Percentiles rank a stretch among this genome's conserved stretches.
These are phyloP conservation scores for Pythium sukuiense DNA, from an alignment of 352 stramenopile species.

Conservation along the genomic window DNA sequence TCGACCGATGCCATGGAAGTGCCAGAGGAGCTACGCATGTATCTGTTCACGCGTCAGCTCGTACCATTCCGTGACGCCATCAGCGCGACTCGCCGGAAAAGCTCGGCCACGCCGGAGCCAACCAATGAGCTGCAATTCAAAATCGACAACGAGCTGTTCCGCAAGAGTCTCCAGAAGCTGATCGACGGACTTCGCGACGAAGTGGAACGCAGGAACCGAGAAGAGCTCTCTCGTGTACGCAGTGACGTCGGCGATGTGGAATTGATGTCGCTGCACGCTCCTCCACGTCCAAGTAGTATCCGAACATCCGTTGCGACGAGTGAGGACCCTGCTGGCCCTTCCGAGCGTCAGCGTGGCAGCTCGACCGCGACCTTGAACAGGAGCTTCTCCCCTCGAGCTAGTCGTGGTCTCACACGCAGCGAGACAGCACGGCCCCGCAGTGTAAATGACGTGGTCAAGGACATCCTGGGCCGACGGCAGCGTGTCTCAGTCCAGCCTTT, in stretches of 20 bases:
- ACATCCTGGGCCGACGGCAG: conserved; percentile 39
- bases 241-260: conserved; percentile 2
- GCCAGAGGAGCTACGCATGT: conserved; percentile 74
- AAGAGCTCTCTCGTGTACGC: neutral
- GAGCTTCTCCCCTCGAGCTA: neutral
- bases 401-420: neutral
- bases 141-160: conserved; percentile 70
- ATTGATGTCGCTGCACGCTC: neutral
- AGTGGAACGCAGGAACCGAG: conserved; percentile 62
- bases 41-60: conserved; percentile 78
- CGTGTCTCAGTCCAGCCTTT: conserved; percentile 14
- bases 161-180: conserved; percentile 56
- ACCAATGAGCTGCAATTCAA: conserved; percentile 42
- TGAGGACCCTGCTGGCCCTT: neutral
- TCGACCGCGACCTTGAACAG: conserved; percentile 1
- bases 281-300: neutral
- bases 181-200: conserved; percentile 77
- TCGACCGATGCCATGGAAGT: conserved; percentile 60
- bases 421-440: conserved; percentile 17
- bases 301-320: neutral
- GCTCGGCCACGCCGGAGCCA: conserved; percentile 20
- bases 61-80: conserved; percentile 70
- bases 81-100: conserved; percentile 15
- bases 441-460: conserved; percentile 61
- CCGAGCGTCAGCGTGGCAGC: conserved; percentile 4